Evolutionary conservation across 1,139 yeast species (phyloP), one percentile per base, ranked within the genome.

Genomic region (Yamadazyma siamensis): DNA sequence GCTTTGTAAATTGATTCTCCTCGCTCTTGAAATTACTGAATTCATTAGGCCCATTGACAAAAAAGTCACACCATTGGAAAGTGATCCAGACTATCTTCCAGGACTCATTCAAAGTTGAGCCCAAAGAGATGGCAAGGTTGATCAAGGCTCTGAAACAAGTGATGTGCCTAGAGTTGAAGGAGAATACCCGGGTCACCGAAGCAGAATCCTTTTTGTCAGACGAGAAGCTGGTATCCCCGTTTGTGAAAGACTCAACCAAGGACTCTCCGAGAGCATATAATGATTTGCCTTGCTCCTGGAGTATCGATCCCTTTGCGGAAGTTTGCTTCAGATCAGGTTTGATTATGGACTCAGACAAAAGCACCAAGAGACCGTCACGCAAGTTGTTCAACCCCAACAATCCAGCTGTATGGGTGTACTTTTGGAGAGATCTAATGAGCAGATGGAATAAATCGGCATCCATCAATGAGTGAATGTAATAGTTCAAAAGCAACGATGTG

Each of bases 371-470:
- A 3, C 75, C 71, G 48, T 85, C 84, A 31, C 94, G 61, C 10
- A 80, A 65, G 0, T 61, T 59, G 1, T 55, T 48, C 13, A 82
- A 51, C 0, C 77, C 78, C 19, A 88, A 56, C n/a, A 85, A 60
- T 0, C 96, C 96, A 0, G 91, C 70, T 0, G 91, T 77, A 49
- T 88, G 96, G 4, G 94, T 75, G 31, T 84, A 66, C 40, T 80
- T 80, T 52, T 89, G 96, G 6, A 85, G 65, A 0, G 94, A 74
- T 28, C 95, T 65, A 2, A 88, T 77, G 11, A 77, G 47, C 9
- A 63, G 56, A 37, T 82, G 85, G 49, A 85, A 68, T 15, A 77
- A 50, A 13, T 82, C 89, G 34, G 71, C 68, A 46, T 87, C 95
- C 53, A 85, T 59, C 2, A 80, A 64, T 0, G 88, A 74, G 43